Percentiles rank a stretch among this genome's conserved stretches.
These are phyloP conservation scores for Acrodontium crateriforme DNA, from an alignment of 2,329 filamentous ascomycete genomes.

Conservation along the genomic window DNA sequence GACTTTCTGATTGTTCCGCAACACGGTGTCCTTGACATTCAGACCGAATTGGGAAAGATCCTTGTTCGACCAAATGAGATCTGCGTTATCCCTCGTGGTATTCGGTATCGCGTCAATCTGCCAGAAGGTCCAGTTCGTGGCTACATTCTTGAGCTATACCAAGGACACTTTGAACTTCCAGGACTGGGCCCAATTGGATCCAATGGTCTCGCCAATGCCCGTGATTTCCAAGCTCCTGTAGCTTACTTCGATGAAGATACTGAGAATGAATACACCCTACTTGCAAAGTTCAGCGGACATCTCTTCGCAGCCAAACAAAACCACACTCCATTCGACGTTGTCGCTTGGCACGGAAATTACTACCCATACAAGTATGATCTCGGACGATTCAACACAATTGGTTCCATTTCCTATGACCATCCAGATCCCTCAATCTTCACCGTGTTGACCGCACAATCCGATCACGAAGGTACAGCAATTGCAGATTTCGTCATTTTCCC, in stretches of 20 bases:
- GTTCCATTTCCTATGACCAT: constrained; percentile 47
- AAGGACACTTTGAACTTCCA: constrained; percentile 49
- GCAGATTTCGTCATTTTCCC: constrained; percentile 64
- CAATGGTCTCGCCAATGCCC: constrained; percentile 49
- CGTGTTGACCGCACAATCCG: constrained; percentile 49
- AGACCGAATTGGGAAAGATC: constrained; percentile 52
- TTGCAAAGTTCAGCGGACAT: constrained; percentile 48
- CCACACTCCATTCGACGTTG: constrained; percentile 57
- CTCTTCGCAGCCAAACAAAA: constrained; percentile 47
- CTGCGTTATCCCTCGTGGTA: constrained; percentile 51
- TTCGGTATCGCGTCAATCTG: constrained; percentile 47
- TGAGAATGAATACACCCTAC: constrained; percentile 39
- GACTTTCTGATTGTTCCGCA: constrained; percentile 55
- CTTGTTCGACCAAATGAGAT: constrained; percentile 56
- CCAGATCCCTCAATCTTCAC: constrained; percentile 54
- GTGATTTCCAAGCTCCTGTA: constrained; percentile 51
- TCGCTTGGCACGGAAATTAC: constrained; percentile 60
- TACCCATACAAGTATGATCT: constrained; percentile 46
- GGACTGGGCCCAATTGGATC: constrained; percentile 54
- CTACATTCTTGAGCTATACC: constrained; percentile 55
- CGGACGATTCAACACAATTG: constrained; percentile 44
- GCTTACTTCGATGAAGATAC: constrained; percentile 44
- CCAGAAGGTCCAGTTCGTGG: constrained; percentile 48
- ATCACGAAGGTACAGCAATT: constrained; percentile 40
- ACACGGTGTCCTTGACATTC: constrained; percentile 50